Percentiles rank a stretch among this genome's conserved stretches.
Evolutionary conservation across 2,329 filamentous ascomycete species (phyloP).

Genomic region (Penicillium hordei): DNA sequence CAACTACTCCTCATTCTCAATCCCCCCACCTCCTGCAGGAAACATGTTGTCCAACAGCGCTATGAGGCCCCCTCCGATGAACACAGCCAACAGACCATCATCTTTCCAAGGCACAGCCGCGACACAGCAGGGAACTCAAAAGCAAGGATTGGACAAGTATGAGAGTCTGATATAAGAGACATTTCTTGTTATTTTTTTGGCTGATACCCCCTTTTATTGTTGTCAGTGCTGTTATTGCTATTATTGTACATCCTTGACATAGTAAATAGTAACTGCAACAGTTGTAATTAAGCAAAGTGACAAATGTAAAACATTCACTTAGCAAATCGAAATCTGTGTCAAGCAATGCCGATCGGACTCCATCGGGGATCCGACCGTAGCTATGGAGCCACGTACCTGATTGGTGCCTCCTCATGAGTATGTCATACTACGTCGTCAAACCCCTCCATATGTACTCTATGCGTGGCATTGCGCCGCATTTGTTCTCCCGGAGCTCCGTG

Average conservation of each 20-base stretch:
- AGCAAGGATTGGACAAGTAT: constrained; percentile 55
- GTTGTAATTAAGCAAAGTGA: not conserved
- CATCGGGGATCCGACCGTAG: constrained; percentile 7
- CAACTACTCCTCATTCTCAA: constrained; percentile 41
- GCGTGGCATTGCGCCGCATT: constrained; percentile 24
- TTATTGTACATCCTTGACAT: not conserved
- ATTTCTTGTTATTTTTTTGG: constrained; percentile 10
- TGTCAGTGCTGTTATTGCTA: not conserved
- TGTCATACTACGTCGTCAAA: constrained; percentile 19
- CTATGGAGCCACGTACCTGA: constrained; percentile 12
- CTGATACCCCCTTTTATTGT: constrained; percentile 11
- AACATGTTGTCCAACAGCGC: constrained; percentile 22
- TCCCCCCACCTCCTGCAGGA: constrained; percentile 42
- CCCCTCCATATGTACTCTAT: constrained; percentile 19
- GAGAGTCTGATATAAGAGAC: constrained; percentile 53
- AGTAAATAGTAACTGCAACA: constrained; percentile 10
- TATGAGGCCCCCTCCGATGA: constrained; percentile 18
- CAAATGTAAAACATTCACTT: not conserved
- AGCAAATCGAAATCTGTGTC: not conserved
- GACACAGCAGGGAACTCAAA: constrained; percentile 29
- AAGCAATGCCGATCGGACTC: constrained; percentile 6
- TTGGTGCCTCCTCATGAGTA: constrained; percentile 18
- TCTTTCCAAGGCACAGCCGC: constrained; percentile 28
- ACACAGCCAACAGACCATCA: constrained; percentile 16
- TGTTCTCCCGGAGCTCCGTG: constrained; percentile 18